These are phyloP conservation scores for Taphrina communis DNA, from an alignment of 1,139 yeast species.

Conservation along the genomic window DNA sequence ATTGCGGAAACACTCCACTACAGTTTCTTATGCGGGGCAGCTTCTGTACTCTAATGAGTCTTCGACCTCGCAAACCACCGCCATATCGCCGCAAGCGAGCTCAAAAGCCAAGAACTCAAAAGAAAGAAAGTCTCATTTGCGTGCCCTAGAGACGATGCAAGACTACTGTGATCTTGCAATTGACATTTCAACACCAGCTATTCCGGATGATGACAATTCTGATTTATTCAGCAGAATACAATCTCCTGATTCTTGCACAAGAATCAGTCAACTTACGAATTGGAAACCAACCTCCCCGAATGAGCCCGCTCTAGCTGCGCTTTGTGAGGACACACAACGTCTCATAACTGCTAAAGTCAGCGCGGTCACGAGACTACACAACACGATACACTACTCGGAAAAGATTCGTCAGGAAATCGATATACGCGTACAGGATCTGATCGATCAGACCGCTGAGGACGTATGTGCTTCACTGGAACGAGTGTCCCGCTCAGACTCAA, in stretches of 20 bases:
- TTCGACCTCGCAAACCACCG: neutral
- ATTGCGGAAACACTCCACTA: slow-evolving; percentile 42
- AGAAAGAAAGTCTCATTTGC: slow-evolving; percentile 13
- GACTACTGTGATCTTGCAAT: slow-evolving; percentile 81
- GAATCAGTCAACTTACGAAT: slow-evolving; percentile 67
- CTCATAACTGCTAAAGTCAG: slow-evolving; percentile 72
- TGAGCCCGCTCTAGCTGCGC: slow-evolving; percentile 48
- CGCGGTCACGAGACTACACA: slow-evolving; percentile 73
- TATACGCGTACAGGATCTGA: slow-evolving; percentile 66
- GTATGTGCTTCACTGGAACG: slow-evolving; percentile 15
- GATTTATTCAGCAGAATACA: slow-evolving; percentile 45
- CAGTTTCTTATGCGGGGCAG: neutral
- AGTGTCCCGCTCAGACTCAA: neutral
- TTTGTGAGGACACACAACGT: slow-evolving; percentile 71
- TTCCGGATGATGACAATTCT: slow-evolving; percentile 47
- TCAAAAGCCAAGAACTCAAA: slow-evolving; percentile 33
- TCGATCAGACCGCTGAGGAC: slow-evolving; percentile 63
- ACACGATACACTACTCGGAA: slow-evolving; percentile 78
- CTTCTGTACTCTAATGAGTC: neutral
- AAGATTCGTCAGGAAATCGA: slow-evolving; percentile 84
- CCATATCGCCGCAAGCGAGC: neutral
- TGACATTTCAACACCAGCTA: slow-evolving; percentile 64
- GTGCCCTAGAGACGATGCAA: slow-evolving; percentile 65
- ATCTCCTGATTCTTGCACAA: slow-evolving; percentile 67
- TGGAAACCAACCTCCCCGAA: slow-evolving; percentile 61